phyloP scores from a whole-genome alignment of 1,139 yeast genomes.

The Saccharomyces pastorianus region DNA sequence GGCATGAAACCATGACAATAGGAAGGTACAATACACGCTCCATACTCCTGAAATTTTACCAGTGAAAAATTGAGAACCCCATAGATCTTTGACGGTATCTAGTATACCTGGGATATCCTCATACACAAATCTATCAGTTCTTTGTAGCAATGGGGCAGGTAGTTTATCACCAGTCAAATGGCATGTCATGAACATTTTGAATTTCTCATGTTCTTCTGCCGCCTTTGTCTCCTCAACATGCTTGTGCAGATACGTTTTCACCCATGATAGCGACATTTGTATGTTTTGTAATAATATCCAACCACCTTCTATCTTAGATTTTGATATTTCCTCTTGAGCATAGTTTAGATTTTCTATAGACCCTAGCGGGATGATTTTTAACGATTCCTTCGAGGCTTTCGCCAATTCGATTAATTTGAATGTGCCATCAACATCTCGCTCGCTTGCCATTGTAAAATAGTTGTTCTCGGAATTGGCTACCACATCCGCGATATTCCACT shows the following conservation, averaged over 20 bases:
- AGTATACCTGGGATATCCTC: conserved; percentile 61
- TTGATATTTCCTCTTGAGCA: conserved; percentile 49
- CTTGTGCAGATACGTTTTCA: conserved; percentile 33
- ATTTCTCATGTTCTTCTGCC: not conserved
- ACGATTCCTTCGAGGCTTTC: conserved; percentile 17
- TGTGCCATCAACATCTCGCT: conserved; percentile 62
- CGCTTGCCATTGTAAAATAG: conserved; percentile 45
- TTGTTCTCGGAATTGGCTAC: conserved; percentile 3
- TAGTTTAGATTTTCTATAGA: conserved; percentile 55
- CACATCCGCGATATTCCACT: not conserved
- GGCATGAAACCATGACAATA: conserved; percentile 66
- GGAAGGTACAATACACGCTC: conserved; percentile 42
- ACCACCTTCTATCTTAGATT: conserved; percentile 39
- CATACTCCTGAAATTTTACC: conserved; percentile 34
- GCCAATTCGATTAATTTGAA: conserved; percentile 45
- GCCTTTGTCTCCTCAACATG: conserved; percentile 8
- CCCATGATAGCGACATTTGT: conserved; percentile 64
- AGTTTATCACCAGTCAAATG: conserved; percentile 24
- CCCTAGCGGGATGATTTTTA: conserved; percentile 61
- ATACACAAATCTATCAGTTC: conserved; percentile 18
- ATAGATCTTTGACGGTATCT: conserved; percentile 38
- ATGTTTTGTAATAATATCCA: conserved; percentile 78
- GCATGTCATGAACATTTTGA: conserved; percentile 8
- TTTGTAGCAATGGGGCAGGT: conserved; percentile 46
- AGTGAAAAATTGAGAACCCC: conserved; percentile 20